Evolutionary conservation across 2,329 filamentous ascomycete genomes (phyloP), one percentile per base, ranked within the genome.

Genomic region (Botryotinia convoluta): DNA sequence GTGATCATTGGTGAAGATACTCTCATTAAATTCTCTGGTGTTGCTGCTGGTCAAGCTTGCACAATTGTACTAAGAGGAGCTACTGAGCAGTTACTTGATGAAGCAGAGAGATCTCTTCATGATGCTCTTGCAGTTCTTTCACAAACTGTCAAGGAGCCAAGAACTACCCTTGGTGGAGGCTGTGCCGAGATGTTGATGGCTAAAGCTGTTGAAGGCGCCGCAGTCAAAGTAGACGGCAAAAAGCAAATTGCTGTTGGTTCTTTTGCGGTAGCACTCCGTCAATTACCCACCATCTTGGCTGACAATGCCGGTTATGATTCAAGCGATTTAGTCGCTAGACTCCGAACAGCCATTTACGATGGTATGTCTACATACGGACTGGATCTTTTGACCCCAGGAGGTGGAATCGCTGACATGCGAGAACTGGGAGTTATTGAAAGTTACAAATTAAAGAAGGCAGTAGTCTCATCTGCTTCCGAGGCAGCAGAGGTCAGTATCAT

Each of bases 141-240:
- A 16, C 96, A 99, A 84, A 99, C 96, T 2, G 93, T 99, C 79
- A 93, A 92, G 83, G 95, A 98, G 84, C 96, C 96, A 70, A 91
- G 93, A 82, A 97, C 95, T 60, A 98, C 96, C 0, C 90, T 99
- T 4, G 96, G 96, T 71, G 96, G 96, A 81, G 96, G 96, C 42
- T 98, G 94, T 81, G 95, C 95, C 7, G 96, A 99, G 88, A 98
- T 98, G 95, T 86, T 97, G 78, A 99, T 99, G 96, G 93, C 95
- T 77, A 97, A 98, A 87, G 96, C 96, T 12, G 96, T 99, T 35
- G 95, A 98, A 81, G 93, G 92, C 75, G 94, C 94, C 8, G 95
- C 95, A 35, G 95, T 97, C 75, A 95, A 97, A 79, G 93, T 97
- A 12, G 94, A 96, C 78, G 96, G 96, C 82, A 99, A 99, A 90